Evolutionary conservation across 1,139 yeast species (phyloP).

Genomic region (Kodamaea plutei): DNA sequence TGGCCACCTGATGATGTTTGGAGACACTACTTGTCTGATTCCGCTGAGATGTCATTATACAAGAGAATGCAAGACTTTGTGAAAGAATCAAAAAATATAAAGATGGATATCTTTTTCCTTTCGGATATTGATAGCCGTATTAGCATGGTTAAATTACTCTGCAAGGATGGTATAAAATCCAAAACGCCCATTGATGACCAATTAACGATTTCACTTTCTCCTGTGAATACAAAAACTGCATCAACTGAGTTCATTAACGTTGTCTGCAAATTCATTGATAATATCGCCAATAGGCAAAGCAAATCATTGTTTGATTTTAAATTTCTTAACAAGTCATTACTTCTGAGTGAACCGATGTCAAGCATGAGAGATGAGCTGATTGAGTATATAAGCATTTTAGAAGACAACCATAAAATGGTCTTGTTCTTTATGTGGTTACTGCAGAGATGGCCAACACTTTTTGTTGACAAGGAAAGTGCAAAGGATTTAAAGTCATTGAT

Average conservation of each 20-base stretch:
- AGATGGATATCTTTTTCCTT: slow-evolving; percentile 30
- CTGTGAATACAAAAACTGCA: slow-evolving; percentile 34
- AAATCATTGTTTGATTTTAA: slow-evolving; percentile 42
- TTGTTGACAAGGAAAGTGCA: slow-evolving; percentile 76
- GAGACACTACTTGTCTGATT: slow-evolving; percentile 53
- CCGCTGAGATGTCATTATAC: slow-evolving; percentile 44
- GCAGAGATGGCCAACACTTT: slow-evolving; percentile 79
- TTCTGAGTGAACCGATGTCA: slow-evolving; percentile 21
- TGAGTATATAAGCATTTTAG: slow-evolving; percentile 49
- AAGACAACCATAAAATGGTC: slow-evolving; percentile 64
- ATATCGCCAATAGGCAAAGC: slow-evolving; percentile 35
- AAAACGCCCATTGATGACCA: slow-evolving; percentile 47
- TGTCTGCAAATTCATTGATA: slow-evolving; percentile 31
- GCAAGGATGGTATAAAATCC: slow-evolving; percentile 24
- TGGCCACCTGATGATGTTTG: slow-evolving; percentile 72
- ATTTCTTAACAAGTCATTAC: slow-evolving; percentile 30
- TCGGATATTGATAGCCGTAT: slow-evolving; percentile 44
- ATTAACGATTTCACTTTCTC: slow-evolving; percentile 56
- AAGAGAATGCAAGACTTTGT: slow-evolving; percentile 44
- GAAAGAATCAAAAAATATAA: slow-evolving; percentile 23
- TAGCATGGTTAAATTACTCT: slow-evolving; percentile 43
- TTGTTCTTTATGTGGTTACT: slow-evolving; percentile 80
- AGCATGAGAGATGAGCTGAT: slow-evolving; percentile 23
- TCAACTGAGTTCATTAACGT: slow-evolving; percentile 26
- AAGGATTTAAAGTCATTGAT: slow-evolving; percentile 59